Evolutionary conservation across 1,284 basidiomycete genomes (phyloP).

Genomic region (Anthracocystis panici-leucophaei): DNA sequence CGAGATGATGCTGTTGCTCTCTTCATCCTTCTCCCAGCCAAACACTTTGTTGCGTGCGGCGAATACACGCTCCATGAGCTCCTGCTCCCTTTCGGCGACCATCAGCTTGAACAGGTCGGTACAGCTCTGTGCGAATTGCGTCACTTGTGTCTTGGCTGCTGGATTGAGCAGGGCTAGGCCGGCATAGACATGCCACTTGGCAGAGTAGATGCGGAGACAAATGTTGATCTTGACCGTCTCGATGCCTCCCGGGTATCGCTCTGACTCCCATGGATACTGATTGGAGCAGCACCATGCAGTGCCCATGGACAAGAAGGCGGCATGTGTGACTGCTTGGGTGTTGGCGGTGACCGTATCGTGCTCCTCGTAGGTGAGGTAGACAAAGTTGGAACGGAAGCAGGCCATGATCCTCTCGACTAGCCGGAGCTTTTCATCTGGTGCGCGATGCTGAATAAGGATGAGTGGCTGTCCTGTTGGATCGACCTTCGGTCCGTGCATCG

Average conservation of each 20-base stretch:
- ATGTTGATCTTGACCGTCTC: constrained; percentile 99
- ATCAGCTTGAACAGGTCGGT: constrained; percentile 96
- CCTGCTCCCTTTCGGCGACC: constrained; percentile 81
- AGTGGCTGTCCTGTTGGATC: constrained; percentile 91
- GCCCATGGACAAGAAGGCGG: constrained; percentile 97
- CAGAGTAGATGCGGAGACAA: constrained; percentile 87
- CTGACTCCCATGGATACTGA: constrained; percentile 93
- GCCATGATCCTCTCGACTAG: constrained; percentile 86
- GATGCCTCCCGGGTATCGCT: constrained; percentile 94
- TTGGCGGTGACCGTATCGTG: constrained; percentile 97
- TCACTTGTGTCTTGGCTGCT: constrained; percentile 86
- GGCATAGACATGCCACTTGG: constrained; percentile 99
- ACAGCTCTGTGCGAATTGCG: constrained; percentile 83
- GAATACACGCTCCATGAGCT: constrained; percentile 77
- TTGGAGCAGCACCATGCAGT: constrained; percentile 87
- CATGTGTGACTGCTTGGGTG: constrained; percentile 97
- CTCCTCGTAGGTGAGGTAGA: constrained; percentile 93
- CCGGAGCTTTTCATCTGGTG: constrained; percentile 78
- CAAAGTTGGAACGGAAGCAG: constrained; percentile 84
- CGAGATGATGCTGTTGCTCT: constrained; percentile 49
- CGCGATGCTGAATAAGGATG: constrained; percentile 91
- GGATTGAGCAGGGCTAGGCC: constrained; percentile 97
- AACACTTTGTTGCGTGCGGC: constrained; percentile 84
- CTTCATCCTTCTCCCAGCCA: constrained; percentile 71
- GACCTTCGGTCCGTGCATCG: constrained; percentile 92